These are phyloP conservation scores for Leptodermis oblonga DNA, from an alignment of 257 asterid genomes.

Conservation along the genomic window DNA sequence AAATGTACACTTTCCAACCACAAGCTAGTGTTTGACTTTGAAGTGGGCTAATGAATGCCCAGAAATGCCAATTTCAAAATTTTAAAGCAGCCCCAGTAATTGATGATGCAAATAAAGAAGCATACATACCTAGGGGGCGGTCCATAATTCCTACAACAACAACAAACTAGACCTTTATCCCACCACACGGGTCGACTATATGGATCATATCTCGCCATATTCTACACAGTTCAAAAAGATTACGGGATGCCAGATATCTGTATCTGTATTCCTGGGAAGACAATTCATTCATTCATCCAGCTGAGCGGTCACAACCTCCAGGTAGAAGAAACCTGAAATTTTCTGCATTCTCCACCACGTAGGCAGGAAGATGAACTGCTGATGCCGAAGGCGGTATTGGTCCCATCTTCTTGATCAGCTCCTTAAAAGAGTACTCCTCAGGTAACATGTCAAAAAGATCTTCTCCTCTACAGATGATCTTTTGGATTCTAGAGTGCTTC, in stretches of 20 bases:
- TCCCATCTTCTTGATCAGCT: constrained; percentile 83
- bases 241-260: background rate
- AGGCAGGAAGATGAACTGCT: constrained; percentile 79
- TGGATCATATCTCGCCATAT: too few relatives aligned
- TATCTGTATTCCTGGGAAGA: background rate
- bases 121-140: background rate
- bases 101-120: constrained; percentile 1
- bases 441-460: constrained; percentile 92
- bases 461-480: constrained; percentile 62
- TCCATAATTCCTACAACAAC: too few relatives aligned
- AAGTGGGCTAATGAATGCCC: background rate
- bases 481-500: constrained; percentile 62
- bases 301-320: constrained; percentile 69
- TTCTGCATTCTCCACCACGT: constrained; percentile 65
- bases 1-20: background rate
- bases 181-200: too few relatives aligned
- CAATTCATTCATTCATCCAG: constrained; percentile 28
- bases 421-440: constrained; percentile 82
- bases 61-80: background rate
- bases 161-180: background rate
- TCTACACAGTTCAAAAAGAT: background rate
- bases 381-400: constrained; percentile 72
- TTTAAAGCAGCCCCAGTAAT: background rate
- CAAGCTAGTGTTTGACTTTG: background rate
- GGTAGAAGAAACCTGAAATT: constrained; percentile 78